Base-by-base conservation (phyloP, 805 yeast genomes). In the Clavispora phyllophila region DNA sequence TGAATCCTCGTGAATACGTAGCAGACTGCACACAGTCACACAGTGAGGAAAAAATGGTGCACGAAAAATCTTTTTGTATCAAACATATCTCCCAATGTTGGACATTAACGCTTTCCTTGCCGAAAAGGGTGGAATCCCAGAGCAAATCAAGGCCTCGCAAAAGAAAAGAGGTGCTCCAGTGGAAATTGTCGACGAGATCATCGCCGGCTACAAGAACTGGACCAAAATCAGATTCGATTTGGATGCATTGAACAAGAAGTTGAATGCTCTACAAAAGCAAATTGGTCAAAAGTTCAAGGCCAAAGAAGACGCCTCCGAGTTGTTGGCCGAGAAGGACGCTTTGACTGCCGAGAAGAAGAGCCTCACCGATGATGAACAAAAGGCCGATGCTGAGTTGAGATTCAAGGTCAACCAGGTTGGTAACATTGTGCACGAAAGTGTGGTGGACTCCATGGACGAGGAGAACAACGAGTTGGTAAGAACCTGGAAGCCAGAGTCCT, bases 51-150 rank as follows among this genome's bases (percentile, higher is more conserved):
- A 39, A 28, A 39, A 15, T 7, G 13, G 19, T 3, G 10, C 18
- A 5, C 36, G 33, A 29, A 29, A 29, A 29, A 12, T 29, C 33
- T 29, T 29, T 15, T 17, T 29, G 19, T 17, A 2, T 8, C 20
- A 27, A 27, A n/a, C 31, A 13, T 10, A 29, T 4, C 3, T 20
- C 15, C 32, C 32, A 29, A 91, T 93, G 99, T 81, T 93, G 69
- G 99, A 93, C 66, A 87, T 93, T 53, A 74, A 84, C 53, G 85
- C 86, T 62, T 93, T 93, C 64, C 83, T 93, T 55, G 96, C 82
- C 55, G 99, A 93, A 62, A 91, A 89, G 70, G 99, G 99, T 46
- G 99, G 99, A 49, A 80, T 90, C 65, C 96, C 99, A 34, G 91
- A 90, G 54, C 73, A 73, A 42, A 88, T 93, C 62, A 84, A 84